A percentile compares a stretch with the other conserved stretches of the same genome.
These are phyloP conservation scores for Physcomitrium patens DNA, from an alignment of 225 moss, liverwort and hornwort species.

Conservation along the genomic window DNA sequence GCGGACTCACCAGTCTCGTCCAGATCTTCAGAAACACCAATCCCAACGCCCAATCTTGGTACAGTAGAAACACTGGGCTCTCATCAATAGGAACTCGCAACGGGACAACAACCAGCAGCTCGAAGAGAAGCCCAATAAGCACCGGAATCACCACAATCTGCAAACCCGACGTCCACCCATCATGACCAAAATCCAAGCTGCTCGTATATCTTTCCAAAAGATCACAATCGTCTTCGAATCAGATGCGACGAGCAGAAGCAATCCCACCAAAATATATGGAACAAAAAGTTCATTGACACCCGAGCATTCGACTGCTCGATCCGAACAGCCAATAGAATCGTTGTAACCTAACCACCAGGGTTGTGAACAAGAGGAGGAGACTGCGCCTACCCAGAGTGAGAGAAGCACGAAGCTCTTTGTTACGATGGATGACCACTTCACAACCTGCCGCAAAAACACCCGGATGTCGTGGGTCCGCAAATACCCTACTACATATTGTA, in stretches of 20 bases:
- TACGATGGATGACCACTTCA: conserved; percentile 96
- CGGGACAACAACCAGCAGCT: conserved; percentile 89
- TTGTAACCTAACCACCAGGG: background rate
- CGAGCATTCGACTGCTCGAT: background rate
- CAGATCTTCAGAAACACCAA: conserved; percentile 95
- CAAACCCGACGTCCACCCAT: conserved; percentile 28
- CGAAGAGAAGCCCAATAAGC: conserved; percentile 91
- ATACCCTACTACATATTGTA: conserved; percentile 84
- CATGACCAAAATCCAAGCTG: background rate
- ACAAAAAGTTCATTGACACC: background rate
- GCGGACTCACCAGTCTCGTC: conserved; percentile 88
- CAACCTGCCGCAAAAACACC: conserved; percentile 84
- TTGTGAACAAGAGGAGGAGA: conserved; percentile 16
- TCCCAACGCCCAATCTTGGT: conserved; percentile 99
- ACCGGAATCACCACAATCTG: conserved; percentile 92
- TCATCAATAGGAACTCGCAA: conserved; percentile 89
- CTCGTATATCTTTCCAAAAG: too few relatives aligned
- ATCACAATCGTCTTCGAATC: background rate
- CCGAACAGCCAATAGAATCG: background rate
- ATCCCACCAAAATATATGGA: background rate
- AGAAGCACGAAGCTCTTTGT: conserved; percentile 90
- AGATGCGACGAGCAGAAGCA: background rate
- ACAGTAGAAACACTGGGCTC: conserved; percentile 86
- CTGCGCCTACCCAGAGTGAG: conserved; percentile 79
- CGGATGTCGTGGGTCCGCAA: conserved; percentile 82